Evolutionary conservation across 2,329 filamentous ascomycete species (phyloP), one percentile per base, ranked within the genome.

Genomic region (Didymella pinodella): DNA sequence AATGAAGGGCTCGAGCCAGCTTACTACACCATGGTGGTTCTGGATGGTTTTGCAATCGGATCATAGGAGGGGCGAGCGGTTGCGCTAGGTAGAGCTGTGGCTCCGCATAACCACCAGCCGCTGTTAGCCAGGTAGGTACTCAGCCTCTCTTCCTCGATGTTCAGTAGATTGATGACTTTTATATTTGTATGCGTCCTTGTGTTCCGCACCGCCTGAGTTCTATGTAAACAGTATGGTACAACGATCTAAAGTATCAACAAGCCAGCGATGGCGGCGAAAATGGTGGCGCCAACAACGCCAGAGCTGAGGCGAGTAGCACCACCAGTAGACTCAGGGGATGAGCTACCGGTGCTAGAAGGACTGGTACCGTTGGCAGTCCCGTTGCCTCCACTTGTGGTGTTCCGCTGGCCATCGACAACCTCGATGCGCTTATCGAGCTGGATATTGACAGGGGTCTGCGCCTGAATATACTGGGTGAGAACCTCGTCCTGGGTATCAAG

Each of bases 401-500:
- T 65, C 22, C 63, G 59, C 41, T 67, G 65, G 7, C 59, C 36
- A 3, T 69, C 63, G 3, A 77, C 74, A 20, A 65, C 64, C 31
- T 75, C 71, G 26, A 85, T 83, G 5, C 82, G 76, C 1, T 79
- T 79, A 58, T 86, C 82, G 1, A 87, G 70, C 61, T 79, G 71
- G 32, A 83, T 79, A 40, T 82, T 72, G 29, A 88, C 75, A 1
- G 85, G 85, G 50, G 76, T 82, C 51, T 81, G 72, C 4, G 76
- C 73, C 59, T 77, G 61, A 40, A 88, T 79, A 63, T 88, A 87
- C 34, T 75, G 69, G 5, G 79, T 78, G 2, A 86, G 77, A 0
- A 86, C 83, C 66, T 86, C 80, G 43, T 85, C 84, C 70, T 85
- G 80, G 0, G 80, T 81, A 26, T 86, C 84, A 2, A 86, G 77